phyloP scores from a whole-genome alignment of 2,329 filamentous ascomycete genomes.

The Thielaviopsis populi region DNA sequence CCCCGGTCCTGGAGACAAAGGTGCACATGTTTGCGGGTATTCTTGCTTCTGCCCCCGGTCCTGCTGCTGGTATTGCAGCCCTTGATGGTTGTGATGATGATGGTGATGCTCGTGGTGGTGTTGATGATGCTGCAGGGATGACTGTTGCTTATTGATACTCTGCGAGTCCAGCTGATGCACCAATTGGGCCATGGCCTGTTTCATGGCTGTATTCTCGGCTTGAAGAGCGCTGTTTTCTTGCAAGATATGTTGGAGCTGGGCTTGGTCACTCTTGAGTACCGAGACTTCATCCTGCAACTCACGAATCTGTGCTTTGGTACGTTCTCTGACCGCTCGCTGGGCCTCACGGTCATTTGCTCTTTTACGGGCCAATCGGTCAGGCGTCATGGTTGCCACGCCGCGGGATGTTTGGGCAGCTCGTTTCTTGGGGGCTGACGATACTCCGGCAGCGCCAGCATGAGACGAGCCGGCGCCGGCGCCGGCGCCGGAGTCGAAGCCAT shows the following conservation, averaged over 20 bases:
- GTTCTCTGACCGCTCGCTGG: constrained; percentile 69
- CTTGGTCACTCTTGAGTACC: constrained; percentile 16
- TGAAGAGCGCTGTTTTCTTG: constrained; percentile 63
- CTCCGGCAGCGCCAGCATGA: constrained; percentile 14
- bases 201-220: constrained; percentile 67
- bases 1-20: not conserved
- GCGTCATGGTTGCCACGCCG: constrained; percentile 46
- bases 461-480: not conserved
- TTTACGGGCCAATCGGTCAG: constrained; percentile 59
- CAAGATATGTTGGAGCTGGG: constrained; percentile 59
- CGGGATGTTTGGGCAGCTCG: constrained; percentile 6
- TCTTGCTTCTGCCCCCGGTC: constrained; percentile 5
- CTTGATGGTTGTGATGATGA: constrained; percentile 10
- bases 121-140: not conserved
- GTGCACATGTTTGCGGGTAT: not conserved
- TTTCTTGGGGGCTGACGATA: constrained; percentile 11
- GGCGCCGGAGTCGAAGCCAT: not conserved
- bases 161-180: constrained; percentile 15
- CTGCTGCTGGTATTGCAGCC: constrained; percentile 3
- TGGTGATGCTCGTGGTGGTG: constrained; percentile 13
- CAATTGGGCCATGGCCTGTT: constrained; percentile 26
- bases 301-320: constrained; percentile 69
- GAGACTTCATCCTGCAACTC: constrained; percentile 28
- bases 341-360: constrained; percentile 56
- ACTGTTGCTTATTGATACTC: not conserved